Base-by-base conservation (phyloP, 2,329 filamentous ascomycete species). In the Cytospora mali region DNA sequence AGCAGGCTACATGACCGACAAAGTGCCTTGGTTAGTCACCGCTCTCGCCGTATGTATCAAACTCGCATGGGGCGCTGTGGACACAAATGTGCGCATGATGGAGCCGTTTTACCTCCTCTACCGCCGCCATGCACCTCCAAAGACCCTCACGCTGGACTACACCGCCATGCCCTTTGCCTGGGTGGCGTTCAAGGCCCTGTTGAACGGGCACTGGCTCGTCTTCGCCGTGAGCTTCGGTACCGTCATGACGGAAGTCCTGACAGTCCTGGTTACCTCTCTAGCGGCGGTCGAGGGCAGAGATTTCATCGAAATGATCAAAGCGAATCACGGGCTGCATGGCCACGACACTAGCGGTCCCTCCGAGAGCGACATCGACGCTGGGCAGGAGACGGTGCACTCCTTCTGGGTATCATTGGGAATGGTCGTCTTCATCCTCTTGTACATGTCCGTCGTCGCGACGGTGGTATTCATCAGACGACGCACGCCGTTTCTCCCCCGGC, bases 101-200 rank as follows among this genome's bases (percentile, higher is more conserved):
- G 88, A 92, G 72, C 89, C 89, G 2, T 92, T 89, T 70, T 90
- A 88, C 71, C 84, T 90, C 64, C 82, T 92, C 2, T 88, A 85
- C 16, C 79, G 80, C 58, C 83, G 89, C 4, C 84, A 89, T 66
- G 88, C 89, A 4, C 84, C 86, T 0, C 79, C 88, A 7, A 84
- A 81, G 67, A 88, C 85, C 2, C 80, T 92, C 7, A 88, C 86
- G 0, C 81, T 92, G 11, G 89, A 92, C 73, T 92, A 92, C 73
- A 89, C 88, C 0, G 87, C 87, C 29, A 84, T 90, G 68, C 87
- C 89, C 6, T 90, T 90, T 58, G 85, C 85, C 4, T 87, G 83
- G 73, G 81, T 90, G 25, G 84, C 88, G 0, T 68, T 89, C 52
- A 80, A 81, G 64, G 88, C 88, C 3, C 75, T 88, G 11, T 66